A percentile compares a stretch with the other conserved stretches of the same genome.
Evolutionary conservation across 163 green algal species (phyloP).

Genomic region (Trebouxiophyceae sp.): DNA sequence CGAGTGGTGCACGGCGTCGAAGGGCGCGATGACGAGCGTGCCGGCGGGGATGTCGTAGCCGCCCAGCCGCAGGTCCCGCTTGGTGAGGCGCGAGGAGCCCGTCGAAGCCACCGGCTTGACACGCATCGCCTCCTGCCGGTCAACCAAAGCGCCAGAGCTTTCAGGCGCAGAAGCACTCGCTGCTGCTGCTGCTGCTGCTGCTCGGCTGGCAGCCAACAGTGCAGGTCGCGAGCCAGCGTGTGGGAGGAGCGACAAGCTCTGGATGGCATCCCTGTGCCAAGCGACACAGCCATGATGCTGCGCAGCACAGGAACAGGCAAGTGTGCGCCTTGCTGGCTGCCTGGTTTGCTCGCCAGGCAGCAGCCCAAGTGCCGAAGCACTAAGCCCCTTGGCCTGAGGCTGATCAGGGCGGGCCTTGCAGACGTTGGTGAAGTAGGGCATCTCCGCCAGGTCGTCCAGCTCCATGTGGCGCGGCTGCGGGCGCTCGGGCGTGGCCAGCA

Average conservation of each 20-base stretch:
- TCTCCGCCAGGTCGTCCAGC: slow-evolving; percentile 4
- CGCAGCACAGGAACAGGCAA: too few relatives aligned
- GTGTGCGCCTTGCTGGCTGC: too few relatives aligned
- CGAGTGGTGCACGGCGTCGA: slow-evolving; percentile 7
- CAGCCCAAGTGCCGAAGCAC: too few relatives aligned
- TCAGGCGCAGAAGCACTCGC: background rate
- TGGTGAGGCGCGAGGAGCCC: slow-evolving; percentile 1
- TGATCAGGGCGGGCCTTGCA: slow-evolving; percentile 13
- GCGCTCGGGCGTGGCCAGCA: slow-evolving; percentile 22
- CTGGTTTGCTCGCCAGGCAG: too few relatives aligned
- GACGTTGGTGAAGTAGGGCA: slow-evolving; percentile 12
- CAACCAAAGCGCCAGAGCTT: background rate
- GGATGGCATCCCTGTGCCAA: too few relatives aligned
- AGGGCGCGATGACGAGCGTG: slow-evolving; percentile 2
- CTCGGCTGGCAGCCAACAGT: background rate
- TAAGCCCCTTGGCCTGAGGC: too few relatives aligned
- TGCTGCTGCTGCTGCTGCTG: background rate
- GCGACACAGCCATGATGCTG: too few relatives aligned
- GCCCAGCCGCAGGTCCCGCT: slow-evolving; percentile 5
- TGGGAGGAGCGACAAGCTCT: too few relatives aligned
- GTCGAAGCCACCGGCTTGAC: slow-evolving; percentile 16
- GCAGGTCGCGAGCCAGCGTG: background rate
- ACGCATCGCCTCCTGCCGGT: slow-evolving; percentile 25
- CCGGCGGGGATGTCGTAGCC: slow-evolving; percentile 15
- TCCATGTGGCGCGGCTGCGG: slow-evolving; percentile 7